Evolutionary conservation across 2,329 filamentous ascomycete species (phyloP), one percentile per base, ranked within the genome.

Genomic region (Trichoderma gracile): DNA sequence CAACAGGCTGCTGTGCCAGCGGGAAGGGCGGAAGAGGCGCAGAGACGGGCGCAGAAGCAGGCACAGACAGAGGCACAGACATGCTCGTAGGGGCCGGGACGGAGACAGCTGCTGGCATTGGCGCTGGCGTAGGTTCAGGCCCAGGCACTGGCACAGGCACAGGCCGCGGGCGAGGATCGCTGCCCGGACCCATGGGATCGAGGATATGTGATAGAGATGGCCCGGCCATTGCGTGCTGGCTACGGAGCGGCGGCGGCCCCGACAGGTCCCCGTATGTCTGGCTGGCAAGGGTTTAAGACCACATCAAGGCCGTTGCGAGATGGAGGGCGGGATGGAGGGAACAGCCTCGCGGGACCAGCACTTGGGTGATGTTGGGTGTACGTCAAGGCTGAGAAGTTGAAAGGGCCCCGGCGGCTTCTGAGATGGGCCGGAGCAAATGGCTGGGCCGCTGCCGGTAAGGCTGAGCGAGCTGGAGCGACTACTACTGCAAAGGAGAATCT

Each of bases 151-250:
- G 8, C 19, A 17, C 38, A 33, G 43, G 21, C 27, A 40, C 60
- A 6, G 43, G 25, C 40, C 30, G n/a, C 3, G 60, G 52, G 21
- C 52, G 52, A 55, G 45, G 38, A 63, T 57, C 58, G 45, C 49
- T 45, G 38, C 49, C 52, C 47, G 73, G 72, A 52, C 67, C 69
- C 57, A 72, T 68, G 74, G 70, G 68, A 55, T 74, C 70, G 61
- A 75, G 71, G 56, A 75, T 72, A 46, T 74, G 73, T 40, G 74
- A 74, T 55, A 75, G 70, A 42, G 71, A 73, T 49, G 72, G 72
- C 40, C 72, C 72, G 33, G 73, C 69, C 75, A 77, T 77, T 64
- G 66, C 64, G 52, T 47, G 60, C 56, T 65, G 49, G 52, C 47
- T 25, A 42, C 50, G 64, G 52, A 64, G 54, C 54, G 47, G 57